phyloP scores from a whole-genome alignment of 2,329 filamentous ascomycete species.

The Colletotrichum brevisporum region DNA sequence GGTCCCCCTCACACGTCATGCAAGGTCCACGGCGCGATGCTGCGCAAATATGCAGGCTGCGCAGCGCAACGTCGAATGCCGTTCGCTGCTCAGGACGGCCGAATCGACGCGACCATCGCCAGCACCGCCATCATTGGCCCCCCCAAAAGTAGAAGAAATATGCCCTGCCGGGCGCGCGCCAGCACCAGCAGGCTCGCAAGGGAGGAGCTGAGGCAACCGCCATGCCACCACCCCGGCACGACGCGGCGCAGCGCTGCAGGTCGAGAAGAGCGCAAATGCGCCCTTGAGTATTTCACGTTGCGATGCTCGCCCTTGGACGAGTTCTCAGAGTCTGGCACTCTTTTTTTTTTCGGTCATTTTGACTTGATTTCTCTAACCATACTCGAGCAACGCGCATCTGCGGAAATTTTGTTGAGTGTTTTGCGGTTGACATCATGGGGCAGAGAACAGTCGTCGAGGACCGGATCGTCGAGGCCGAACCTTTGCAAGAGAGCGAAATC shows the following conservation, averaged over 20 bases:
- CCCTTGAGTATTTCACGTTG: slow-evolving; percentile 11
- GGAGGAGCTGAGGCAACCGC: no score
- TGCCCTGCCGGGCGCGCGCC: slow-evolving; percentile 11
- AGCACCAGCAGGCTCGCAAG: neutral
- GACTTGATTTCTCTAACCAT: neutral
- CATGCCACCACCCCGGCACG: neutral
- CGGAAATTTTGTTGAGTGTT: neutral
- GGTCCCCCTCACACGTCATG: neutral
- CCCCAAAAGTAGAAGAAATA: neutral
- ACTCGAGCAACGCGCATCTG: slow-evolving; percentile 12
- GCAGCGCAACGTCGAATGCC: neutral
- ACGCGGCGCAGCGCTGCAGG: slow-evolving; percentile 29
- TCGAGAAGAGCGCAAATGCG: slow-evolving; percentile 30
- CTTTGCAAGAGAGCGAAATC: neutral
- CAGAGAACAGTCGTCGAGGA: neutral
- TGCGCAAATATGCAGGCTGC: slow-evolving; percentile 14
- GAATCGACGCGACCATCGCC: slow-evolving; percentile 1
- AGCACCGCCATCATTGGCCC: slow-evolving; percentile 21
- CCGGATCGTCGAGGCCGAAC: neutral
- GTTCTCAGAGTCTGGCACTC: neutral
- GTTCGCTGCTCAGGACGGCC: neutral
- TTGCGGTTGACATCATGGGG: slow-evolving; percentile 15
- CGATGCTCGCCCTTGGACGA: neutral
- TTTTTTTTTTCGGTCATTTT: neutral
- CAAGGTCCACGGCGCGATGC: slow-evolving; percentile 13